phyloP scores from a whole-genome alignment of 1,284 basidiomycete species.

The Heterobasidion parviporum region DNA sequence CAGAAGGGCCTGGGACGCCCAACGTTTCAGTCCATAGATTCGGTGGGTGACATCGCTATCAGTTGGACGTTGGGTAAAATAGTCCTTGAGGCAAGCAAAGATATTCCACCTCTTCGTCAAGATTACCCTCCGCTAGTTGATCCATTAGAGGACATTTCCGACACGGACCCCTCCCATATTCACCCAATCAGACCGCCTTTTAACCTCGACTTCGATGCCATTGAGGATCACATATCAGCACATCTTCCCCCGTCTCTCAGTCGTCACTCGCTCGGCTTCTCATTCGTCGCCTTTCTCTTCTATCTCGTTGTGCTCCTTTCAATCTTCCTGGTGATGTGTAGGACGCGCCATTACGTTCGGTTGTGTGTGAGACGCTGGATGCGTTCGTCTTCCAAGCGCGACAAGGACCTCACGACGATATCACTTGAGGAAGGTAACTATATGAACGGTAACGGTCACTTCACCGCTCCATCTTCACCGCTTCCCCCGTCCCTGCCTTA shows the following conservation, averaged over 20 bases:
- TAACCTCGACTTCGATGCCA: conserved; percentile 39
- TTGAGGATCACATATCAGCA: conserved; percentile 55
- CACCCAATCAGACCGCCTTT: conserved; percentile 56
- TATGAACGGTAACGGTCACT: conserved; percentile 1
- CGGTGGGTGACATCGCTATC: conserved; percentile 87
- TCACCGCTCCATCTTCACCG: conserved; percentile 2
- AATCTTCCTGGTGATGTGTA: conserved; percentile 35
- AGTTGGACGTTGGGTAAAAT: conserved; percentile 99
- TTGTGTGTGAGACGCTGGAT: conserved; percentile 37
- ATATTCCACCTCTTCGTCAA: conserved; percentile 47
- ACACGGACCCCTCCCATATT: conserved; percentile 40
- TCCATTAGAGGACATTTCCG: conserved; percentile 55
- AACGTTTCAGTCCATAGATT: conserved; percentile 87
- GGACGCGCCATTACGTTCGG: conserved; percentile 48
- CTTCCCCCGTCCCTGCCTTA: conserved; percentile 1
- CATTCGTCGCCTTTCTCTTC: conserved; percentile 51
- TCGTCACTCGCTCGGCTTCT: conserved; percentile 60
- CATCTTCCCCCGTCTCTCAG: conserved; percentile 55
- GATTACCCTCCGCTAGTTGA: conserved; percentile 52
- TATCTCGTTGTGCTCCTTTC: conserved; percentile 36
- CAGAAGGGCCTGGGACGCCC: conserved; percentile 76
- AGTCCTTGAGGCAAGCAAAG: conserved; percentile 92
- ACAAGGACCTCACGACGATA: conserved; percentile 28
- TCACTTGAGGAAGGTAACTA: conserved; percentile 52
- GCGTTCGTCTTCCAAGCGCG: conserved; percentile 27